Evolutionary conservation across 23 red algal genomes (phyloP), one percentile per base, ranked within the genome.

Genomic region (Gracilaria caudata): DNA sequence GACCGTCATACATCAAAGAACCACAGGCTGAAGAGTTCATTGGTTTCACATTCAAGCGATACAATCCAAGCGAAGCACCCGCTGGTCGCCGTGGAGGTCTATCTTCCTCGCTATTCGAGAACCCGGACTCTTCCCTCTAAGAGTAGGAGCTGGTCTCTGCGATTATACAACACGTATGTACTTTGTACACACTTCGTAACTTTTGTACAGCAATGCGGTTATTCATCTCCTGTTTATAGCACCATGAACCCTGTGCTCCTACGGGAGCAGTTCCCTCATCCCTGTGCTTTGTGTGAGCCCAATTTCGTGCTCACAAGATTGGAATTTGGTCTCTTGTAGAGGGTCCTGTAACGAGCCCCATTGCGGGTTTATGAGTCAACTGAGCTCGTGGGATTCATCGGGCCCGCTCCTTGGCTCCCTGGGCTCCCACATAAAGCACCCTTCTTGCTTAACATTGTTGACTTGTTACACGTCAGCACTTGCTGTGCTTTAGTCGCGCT

Each of bases 31-130:
- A 93, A 55, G 92, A 94, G 51, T 94, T 94, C 64, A 89, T 94
- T 45, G 92, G 92, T 23, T 94, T 88, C 44, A 94, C 92, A 9
- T 94, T 81, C 84, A 82, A 82, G 78, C 83, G 92, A 56, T 88
- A 94, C 39, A 87, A 94, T 43, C 64, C 87, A 13, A 82, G 32
- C 25, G 87, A 91, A 58, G 77, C 87, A 0, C 87, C 87, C 2
- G 64, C 87, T 24, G 87, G 87, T 17, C 87, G 87, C 6, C 76
- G 87, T n/a, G 44, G 60, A 51, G 87, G 44, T 26, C 35, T 91
- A 51, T 53, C 57, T 7, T 51, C 56, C 34, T 68, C 77, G 12
- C 21, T 91, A 41, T 91, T 81, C 44, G 77, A 81, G 46, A 61
- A 81, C 7, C 85, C 85, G 45, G 85, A 89, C 49, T 13, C 40